Evolutionary conservation across 371 early-diverging fungal species (phyloP).

Genomic region (Entomophthora muscae): DNA sequence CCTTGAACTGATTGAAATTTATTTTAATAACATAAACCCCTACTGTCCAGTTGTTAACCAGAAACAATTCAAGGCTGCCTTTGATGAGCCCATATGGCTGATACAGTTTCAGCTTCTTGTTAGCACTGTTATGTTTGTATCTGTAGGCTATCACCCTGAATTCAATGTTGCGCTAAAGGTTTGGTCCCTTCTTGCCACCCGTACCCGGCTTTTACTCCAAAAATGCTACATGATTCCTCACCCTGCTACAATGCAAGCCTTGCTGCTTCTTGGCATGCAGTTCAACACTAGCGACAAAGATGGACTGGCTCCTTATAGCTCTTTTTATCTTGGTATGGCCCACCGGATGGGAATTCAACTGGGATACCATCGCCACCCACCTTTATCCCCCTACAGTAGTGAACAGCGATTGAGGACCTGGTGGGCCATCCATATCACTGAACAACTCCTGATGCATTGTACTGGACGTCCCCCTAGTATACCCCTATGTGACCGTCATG

Average conservation of each 20-base stretch:
- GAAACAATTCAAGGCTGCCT: background rate
- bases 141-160: background rate
- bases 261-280: background rate
- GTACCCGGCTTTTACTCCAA: background rate
- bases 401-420: background rate
- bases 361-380: background rate
- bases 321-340: constrained; percentile 1
- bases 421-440: background rate
- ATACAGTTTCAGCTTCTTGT: background rate
- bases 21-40: background rate
- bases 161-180: background rate
- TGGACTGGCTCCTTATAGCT: background rate
- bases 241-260: background rate
- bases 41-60: background rate
- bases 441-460: constrained; percentile 2
- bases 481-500: background rate
- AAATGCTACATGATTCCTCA: background rate
- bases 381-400: background rate
- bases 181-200: background rate
- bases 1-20: background rate
- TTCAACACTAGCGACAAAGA: background rate
- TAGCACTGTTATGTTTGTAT: background rate
- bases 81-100: background rate
- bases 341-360: background rate
- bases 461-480: background rate